Base-by-base conservation (phyloP, 192 early-diverging fungal species). In the Entomortierella lignicola region DNA sequence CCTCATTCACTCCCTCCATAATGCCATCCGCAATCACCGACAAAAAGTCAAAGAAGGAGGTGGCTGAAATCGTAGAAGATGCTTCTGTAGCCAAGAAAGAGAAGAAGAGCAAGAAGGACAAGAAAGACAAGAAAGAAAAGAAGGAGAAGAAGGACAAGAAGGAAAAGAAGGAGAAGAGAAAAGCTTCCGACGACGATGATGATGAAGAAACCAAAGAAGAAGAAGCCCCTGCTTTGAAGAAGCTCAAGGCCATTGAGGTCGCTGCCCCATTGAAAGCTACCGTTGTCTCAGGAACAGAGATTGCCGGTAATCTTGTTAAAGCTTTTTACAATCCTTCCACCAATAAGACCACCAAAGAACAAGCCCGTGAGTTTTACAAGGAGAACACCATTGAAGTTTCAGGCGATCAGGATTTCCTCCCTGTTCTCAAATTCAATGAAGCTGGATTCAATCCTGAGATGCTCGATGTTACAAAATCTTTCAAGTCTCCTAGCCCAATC, bases 401-500 rank as follows among this genome's bases (percentile, higher is more conserved):
- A 8, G 83, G 84, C 48, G 87, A 89, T 44, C 77, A 86, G 26
- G 82, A 87, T 32, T 90, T 91, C 37, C 84, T 88, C 55, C 84
- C 86, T 44, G 92, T 91, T 42, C 81, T 96, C 48, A 85, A 92
- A 61, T 97, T 98, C 59, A 69, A 65, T 48, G 89, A 94, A 55
- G 88, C 94, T 27, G 86, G 88, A 13, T 91, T 97, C 52, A 89
- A 89, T 39, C 66, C 80, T 39, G 80, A 91, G 37, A 81, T 98
- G 43, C 77, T 91, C 42, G 84, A 89, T 42, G 84, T 86, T 8
- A 86, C 88, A 62, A 82, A 85, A 73, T 57, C 66, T 2, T 99
- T 97, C 69, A 64, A 89, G 41, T 89, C 91, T 37, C 98, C 98
- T 13, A 98, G 96, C 4, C 92, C 94, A 13, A 98, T 99, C 63